A percentile compares a stretch with the other conserved stretches of the same genome.
phyloP scores from a whole-genome alignment of 106 monocot genomes.

The Dendrobium officinale region DNA sequence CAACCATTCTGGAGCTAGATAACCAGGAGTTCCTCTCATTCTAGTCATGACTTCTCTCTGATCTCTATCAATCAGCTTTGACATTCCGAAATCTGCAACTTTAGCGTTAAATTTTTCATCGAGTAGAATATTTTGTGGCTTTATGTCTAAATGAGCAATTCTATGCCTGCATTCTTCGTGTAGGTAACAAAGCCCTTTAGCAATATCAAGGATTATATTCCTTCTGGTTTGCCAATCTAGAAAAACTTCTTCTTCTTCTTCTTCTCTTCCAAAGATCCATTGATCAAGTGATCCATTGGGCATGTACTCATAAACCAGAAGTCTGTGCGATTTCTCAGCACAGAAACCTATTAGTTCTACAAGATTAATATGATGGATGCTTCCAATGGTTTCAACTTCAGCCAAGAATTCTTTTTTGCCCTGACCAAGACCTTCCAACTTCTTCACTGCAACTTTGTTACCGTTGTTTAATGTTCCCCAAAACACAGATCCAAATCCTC shows the following conservation, averaged over 20 bases:
- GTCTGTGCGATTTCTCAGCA: conserved; percentile 12
- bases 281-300: conserved; percentile 12
- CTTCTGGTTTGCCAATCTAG: conserved; percentile 5
- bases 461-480: conserved; percentile 5
- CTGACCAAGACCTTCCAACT: background rate
- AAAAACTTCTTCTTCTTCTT: background rate
- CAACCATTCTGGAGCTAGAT: conserved; percentile 16
- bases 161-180: conserved; percentile 17
- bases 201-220: conserved; percentile 6
- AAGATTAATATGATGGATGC: conserved; percentile 17
- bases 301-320: conserved; percentile 16
- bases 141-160: conserved; percentile 15
- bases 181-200: conserved; percentile 14
- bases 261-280: conserved; percentile 5
- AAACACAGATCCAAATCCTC: conserved; percentile 25
- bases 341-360: conserved; percentile 14
- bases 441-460: conserved; percentile 13
- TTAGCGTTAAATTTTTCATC: conserved; percentile 11
- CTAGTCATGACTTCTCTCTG: conserved; percentile 12
- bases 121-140: conserved; percentile 17
- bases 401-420: conserved; percentile 10
- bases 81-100: conserved; percentile 13
- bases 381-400: conserved; percentile 12
- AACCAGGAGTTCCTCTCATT: conserved; percentile 22
- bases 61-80: conserved; percentile 14